These are phyloP conservation scores for Talaromyces rugulosus DNA, from an alignment of 2,329 filamentous ascomycete species.

Conservation along the genomic window DNA sequence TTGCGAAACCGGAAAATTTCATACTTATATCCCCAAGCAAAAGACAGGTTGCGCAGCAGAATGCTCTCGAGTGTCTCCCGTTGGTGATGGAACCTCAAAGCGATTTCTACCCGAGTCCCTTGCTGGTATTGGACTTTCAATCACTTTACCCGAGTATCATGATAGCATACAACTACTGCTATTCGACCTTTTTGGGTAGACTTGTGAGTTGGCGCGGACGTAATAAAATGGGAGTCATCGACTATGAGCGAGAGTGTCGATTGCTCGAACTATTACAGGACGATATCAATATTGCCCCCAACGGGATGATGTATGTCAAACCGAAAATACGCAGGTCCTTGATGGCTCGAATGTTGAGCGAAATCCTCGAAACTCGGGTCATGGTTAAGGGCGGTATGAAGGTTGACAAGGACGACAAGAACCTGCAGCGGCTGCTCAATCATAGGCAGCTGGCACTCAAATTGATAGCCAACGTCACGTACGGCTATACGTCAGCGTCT, in stretches of 20 bases:
- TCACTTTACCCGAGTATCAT: constrained; percentile 95
- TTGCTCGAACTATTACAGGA: constrained; percentile 75
- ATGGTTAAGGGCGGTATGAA: constrained; percentile 99
- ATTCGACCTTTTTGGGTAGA: constrained; percentile 89
- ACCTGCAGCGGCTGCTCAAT: constrained; percentile 80
- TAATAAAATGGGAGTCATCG: constrained; percentile 91
- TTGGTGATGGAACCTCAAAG: constrained; percentile 97
- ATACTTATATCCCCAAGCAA: constrained; percentile 83
- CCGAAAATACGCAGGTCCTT: constrained; percentile 81
- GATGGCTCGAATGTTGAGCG: constrained; percentile 91
- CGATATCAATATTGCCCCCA: constrained; percentile 86
- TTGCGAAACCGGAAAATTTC: constrained; percentile 95
- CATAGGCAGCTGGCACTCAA: constrained; percentile 93
- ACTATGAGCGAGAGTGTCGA: constrained; percentile 73
- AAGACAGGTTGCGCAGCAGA: constrained; percentile 89
- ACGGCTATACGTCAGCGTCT: constrained; percentile 93
- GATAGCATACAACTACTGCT: constrained; percentile 99
- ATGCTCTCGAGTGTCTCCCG: constrained; percentile 88
- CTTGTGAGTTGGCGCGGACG: constrained; percentile 82
- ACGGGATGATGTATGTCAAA: constrained; percentile 94
- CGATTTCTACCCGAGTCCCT: constrained; percentile 83
- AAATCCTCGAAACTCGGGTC: constrained; percentile 90
- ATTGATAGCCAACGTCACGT: constrained; percentile 96
- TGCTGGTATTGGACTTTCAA: constrained; percentile 92
- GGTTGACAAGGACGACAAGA: constrained; percentile 79